Evolutionary conservation across 306 rosid species (phyloP), one percentile per base, ranked within the genome.

Genomic region (Quercus alba): DNA sequence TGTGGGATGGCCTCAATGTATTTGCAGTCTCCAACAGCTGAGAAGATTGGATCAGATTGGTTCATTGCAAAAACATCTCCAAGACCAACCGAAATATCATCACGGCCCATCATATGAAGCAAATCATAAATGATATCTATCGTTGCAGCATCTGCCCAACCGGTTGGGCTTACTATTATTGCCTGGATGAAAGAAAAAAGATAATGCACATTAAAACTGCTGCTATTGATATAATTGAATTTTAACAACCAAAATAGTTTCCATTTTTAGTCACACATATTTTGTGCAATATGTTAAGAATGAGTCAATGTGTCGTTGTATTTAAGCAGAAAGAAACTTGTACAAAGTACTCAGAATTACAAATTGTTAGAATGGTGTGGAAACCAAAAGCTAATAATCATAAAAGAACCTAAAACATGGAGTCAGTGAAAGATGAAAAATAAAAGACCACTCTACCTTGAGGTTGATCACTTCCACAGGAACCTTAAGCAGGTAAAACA

Each of bases 51-150:
- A n/a, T 93, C 84, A 51, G 92, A 80, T 13, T 94, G 97, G 78
- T 93, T 89, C 81, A 77, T 77, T 20, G 97, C 91, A 84, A 85
- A 91, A 9, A 87, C 51, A 2, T 93, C 96, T 70, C 99, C 98
- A 0, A 87, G 80, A 73, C 98, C 99, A 38, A 95, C 91, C 19
- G 85, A 87, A 61, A 95, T 87, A 85, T 95, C 99, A 1, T 93
- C 99, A 44, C 96, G 91, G 11, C 99, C 98, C 98, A 95, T 95
- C 99, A 91, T 95, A 87, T 95, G 99, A 55, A 95, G 85, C 66
- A 95, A 26, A 66, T 93, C 98, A 80, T 93, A 93, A 4, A 93
- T 33, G 11, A 93, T 78, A 80, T 95, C 97, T 80, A 91, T 91
- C 74, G 96, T 95, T 76, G 97, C 99, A 31, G 88, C 97, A 83